Conservation (phyloP, 768 basidiomycete species). For the Lyophyllum semitale region DNA sequence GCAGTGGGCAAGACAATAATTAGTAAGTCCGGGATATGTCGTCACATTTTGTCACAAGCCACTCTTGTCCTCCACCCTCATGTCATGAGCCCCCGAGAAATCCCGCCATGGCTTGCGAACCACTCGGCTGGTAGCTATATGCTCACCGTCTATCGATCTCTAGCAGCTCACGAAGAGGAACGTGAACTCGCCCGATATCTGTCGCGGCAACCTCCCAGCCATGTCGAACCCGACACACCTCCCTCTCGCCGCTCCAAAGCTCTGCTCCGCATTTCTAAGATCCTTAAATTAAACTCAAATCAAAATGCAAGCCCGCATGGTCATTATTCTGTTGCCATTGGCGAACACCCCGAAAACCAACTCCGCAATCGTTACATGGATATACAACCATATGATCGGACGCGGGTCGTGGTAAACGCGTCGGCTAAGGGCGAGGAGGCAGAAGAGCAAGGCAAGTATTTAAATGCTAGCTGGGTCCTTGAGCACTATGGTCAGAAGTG, state of each 20-base stretch:
- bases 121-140: slow-evolving; percentile 7
- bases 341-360: slow-evolving; percentile 43
- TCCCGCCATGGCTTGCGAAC: slow-evolving; percentile 18
- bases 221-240: neutral
- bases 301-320: slow-evolving; percentile 9
- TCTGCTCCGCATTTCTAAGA: neutral
- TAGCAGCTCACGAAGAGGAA: slow-evolving; percentile 15
- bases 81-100: slow-evolving; percentile 1
- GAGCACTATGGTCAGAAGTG: slow-evolving; percentile 71
- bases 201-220: neutral
- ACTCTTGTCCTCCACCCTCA: slow-evolving; percentile 1
- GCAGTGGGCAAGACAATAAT: neutral
- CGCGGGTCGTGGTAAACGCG: slow-evolving; percentile 58
- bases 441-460: slow-evolving; percentile 48
- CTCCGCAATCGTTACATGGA: slow-evolving; percentile 70
- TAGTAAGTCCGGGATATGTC: neutral
- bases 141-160: slow-evolving; percentile 3
- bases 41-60: neutral
- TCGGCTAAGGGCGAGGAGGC: slow-evolving; percentile 17
- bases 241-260: neutral
- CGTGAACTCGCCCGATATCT: slow-evolving; percentile 15
- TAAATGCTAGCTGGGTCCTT: slow-evolving; percentile 87
- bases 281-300: neutral
- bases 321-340: slow-evolving; percentile 62
- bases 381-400: slow-evolving; percentile 81